Conservation (phyloP, 768 basidiomycete species). For the Boletus tylopilopsis region DNA sequence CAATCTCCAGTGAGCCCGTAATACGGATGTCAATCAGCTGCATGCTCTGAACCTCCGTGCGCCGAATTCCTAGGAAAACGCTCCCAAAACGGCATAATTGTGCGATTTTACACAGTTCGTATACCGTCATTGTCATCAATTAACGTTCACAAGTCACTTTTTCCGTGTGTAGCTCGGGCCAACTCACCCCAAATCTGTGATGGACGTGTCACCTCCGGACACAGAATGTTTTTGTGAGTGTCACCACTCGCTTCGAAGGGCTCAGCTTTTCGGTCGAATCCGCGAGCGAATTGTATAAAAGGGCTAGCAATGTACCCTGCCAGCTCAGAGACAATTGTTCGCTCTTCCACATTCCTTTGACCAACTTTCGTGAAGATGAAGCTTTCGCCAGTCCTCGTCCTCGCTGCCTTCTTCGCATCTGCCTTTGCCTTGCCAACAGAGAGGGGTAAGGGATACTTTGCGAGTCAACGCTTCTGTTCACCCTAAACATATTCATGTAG, state of each 20-base stretch:
- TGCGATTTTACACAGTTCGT: not conserved
- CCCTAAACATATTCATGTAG: not conserved
- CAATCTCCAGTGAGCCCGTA: not conserved
- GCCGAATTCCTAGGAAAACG: not conserved
- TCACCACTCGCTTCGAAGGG: not conserved
- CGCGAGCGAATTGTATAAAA: not conserved
- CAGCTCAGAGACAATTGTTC: not conserved
- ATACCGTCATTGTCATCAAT: not conserved
- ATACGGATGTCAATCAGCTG: not conserved
- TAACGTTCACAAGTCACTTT: not conserved
- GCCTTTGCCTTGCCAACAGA: not conserved
- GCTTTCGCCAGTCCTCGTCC: not conserved
- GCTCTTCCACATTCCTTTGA: not conserved
- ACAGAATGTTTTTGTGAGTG: not conserved
- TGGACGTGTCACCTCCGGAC: not conserved
- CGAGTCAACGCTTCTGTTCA: not conserved
- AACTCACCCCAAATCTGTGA: not conserved
- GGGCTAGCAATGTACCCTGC: not conserved
- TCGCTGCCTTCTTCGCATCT: not conserved
- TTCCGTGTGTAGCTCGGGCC: not conserved
- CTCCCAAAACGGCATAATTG: not conserved
- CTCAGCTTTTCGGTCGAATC: not conserved
- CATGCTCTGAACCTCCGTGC: not conserved
- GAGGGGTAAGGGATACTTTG: not conserved
- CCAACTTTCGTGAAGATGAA: not conserved